phyloP scores from a whole-genome alignment of 139 green algal species.

The Picochlorum sp. region DNA sequence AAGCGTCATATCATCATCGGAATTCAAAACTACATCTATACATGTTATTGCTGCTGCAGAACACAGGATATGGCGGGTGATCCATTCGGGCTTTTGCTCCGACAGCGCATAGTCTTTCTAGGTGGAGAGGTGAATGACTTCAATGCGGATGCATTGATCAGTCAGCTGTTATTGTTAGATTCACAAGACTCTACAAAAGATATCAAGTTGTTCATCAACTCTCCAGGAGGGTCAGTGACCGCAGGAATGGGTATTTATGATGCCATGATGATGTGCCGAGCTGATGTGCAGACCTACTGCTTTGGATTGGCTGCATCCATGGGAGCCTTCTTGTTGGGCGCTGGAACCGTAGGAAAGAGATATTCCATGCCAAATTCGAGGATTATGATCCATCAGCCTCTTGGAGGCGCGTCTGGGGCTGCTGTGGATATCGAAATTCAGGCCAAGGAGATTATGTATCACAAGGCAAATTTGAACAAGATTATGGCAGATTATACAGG shows the following conservation, averaged over 20 bases:
- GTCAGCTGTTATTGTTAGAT: constrained; percentile 95
- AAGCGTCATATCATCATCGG: neutral
- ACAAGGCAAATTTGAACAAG: constrained; percentile 96
- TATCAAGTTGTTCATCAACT: constrained; percentile 99
- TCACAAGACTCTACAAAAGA: constrained; percentile 88
- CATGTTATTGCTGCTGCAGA: constrained; percentile 17
- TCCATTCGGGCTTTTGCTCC: constrained; percentile 89
- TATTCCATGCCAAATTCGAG: constrained; percentile 95
- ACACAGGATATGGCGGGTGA: constrained; percentile 77
- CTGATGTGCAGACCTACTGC: constrained; percentile 80
- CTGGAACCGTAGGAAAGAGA: constrained; percentile 86
- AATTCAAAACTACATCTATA: neutral
- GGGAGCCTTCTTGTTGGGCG: constrained; percentile 94
- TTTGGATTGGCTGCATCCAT: constrained; percentile 98
- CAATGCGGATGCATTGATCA: constrained; percentile 87
- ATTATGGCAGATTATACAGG: constrained; percentile 90
- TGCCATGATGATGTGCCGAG: constrained; percentile 77
- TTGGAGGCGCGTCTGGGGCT: constrained; percentile 88
- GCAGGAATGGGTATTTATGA: constrained; percentile 99
- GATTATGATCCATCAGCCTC: constrained; percentile 99
- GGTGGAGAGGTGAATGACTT: constrained; percentile 95
- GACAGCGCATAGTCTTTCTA: constrained; percentile 93
- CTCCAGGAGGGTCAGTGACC: constrained; percentile 92
- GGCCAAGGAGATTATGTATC: constrained; percentile 99
- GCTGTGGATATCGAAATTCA: constrained; percentile 87